These are phyloP conservation scores for Paxillus involutus DNA, from an alignment of 768 basidiomycete genomes.

Conservation along the genomic window DNA sequence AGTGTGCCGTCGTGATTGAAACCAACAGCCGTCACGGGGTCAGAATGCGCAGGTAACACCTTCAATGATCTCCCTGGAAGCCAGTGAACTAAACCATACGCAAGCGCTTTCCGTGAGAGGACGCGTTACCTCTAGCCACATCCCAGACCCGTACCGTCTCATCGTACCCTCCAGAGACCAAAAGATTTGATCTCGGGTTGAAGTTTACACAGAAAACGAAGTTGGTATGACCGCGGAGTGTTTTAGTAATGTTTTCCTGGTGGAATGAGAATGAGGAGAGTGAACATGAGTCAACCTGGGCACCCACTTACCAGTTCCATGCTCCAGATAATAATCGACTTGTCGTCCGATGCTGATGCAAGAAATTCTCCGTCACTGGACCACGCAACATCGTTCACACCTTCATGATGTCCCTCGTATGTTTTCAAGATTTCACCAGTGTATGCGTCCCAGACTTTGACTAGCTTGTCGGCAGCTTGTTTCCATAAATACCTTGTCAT, in stretches of 20 bases:
- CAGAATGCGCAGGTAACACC: constrained; percentile 92
- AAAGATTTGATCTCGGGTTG: constrained; percentile 84
- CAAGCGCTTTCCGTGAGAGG: not conserved
- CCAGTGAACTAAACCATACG: constrained; percentile 3
- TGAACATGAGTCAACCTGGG: constrained; percentile 1
- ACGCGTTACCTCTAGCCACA: constrained; percentile 70
- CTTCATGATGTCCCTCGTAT: constrained; percentile 71
- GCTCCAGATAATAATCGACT: constrained; percentile 84
- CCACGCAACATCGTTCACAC: constrained; percentile 92
- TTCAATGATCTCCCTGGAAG: constrained; percentile 75
- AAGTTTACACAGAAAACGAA: constrained; percentile 94
- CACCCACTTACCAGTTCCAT: constrained; percentile 53
- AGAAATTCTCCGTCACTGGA: constrained; percentile 78
- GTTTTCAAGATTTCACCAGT: constrained; percentile 75
- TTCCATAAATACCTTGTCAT: constrained; percentile 35
- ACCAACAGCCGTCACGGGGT: constrained; percentile 91
- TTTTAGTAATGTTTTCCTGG: constrained; percentile 61
- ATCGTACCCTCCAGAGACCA: constrained; percentile 94
- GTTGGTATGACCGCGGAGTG: constrained; percentile 83
- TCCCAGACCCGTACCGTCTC: constrained; percentile 99
- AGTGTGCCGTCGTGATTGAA: constrained; percentile 96
- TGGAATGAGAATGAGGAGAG: not conserved
- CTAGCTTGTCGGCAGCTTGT: constrained; percentile 79
- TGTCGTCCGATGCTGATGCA: constrained; percentile 94
- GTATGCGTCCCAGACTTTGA: constrained; percentile 79